Conservation (phyloP, 345 rosid genomes). For the Pistacia integerrima region DNA sequence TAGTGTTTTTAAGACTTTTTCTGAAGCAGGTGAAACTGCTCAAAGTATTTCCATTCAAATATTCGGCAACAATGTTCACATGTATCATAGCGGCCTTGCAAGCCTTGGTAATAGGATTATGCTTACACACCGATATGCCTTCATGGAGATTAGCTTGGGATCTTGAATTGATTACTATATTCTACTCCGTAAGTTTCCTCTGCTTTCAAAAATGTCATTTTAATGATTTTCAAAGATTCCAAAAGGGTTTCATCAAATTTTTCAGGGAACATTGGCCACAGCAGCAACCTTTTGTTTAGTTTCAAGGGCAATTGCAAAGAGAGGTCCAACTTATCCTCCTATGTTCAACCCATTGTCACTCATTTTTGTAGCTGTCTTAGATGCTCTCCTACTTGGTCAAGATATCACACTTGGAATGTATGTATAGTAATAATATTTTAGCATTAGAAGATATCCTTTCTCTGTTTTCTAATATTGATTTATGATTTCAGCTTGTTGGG, state of each 20-base stretch:
- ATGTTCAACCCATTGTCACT: constrained; percentile 56
- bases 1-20: no score
- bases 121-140: constrained; percentile 24
- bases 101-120: constrained; percentile 33
- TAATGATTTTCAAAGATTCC: no score
- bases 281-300: constrained; percentile 41
- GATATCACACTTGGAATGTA: constrained; percentile 41
- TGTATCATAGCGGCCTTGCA: constrained; percentile 43
- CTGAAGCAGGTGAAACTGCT: constrained; percentile 35
- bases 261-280: constrained; percentile 46
- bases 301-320: constrained; percentile 33
- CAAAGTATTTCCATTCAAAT: constrained; percentile 39
- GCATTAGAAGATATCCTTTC: no score
- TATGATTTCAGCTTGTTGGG: not conserved
- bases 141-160: constrained; percentile 47
- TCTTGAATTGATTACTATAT: constrained; percentile 40
- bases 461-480: no score
- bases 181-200: constrained; percentile 39
- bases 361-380: constrained; percentile 42
- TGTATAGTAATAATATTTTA: not conserved
- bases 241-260: no score
- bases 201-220: no score
- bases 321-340: constrained; percentile 55
- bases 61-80: constrained; percentile 46
- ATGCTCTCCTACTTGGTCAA: constrained; percentile 39